Evolutionary conservation across 2,329 filamentous ascomycete species (phyloP), one percentile per base, ranked within the genome.

Genomic region (Fusarium sp.): DNA sequence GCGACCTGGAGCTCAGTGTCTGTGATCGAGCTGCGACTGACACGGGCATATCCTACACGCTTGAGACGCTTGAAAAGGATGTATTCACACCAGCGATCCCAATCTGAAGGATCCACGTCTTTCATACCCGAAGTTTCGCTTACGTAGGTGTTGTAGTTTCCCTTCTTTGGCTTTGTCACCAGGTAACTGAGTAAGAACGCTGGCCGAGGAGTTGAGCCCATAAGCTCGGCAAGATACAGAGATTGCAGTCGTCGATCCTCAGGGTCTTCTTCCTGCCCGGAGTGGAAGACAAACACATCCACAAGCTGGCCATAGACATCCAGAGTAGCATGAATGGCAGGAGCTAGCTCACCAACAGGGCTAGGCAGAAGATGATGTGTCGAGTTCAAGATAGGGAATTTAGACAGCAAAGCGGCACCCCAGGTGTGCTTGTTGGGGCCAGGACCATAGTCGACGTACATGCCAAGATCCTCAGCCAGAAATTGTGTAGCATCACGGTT

Each of bases 361-460:
- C 92, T 96, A 18, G 96, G 96, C 7, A 98, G 88, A 15, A 99
- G 88, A 76, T 99, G 96, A 79, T 99, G 96, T 24, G 94, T 98
- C 3, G 94, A 97, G 82, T 98, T 97, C 65, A 99, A 81, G 75
- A 99, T 99, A 6, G 96, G 96, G 84, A 98, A 99, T 78, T 98
- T 98, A 74, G 94, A 98, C 6, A 99, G 87, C 46, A 99, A 85
- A 24, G 94, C 96, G 12, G 91, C 89, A 54, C 96, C 96, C 96
- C 96, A 99, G 0, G 96, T 99, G 83, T 99, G 96, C 83, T 98
- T 99, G 87, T 99, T 97, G 9, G 96, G 96, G 3, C 96, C 96
- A 30, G 96, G 96, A 58, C 96, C 96, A 76, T 94, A 98, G 83
- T 99, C 96, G 52, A 97, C 94, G 77, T 98, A 99, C 96, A 99